A percentile compares a stretch with the other conserved stretches of the same genome.
Conservation (phyloP, 164 flowering plant genomes). For the Magnolia kwangsiensis region DNA sequence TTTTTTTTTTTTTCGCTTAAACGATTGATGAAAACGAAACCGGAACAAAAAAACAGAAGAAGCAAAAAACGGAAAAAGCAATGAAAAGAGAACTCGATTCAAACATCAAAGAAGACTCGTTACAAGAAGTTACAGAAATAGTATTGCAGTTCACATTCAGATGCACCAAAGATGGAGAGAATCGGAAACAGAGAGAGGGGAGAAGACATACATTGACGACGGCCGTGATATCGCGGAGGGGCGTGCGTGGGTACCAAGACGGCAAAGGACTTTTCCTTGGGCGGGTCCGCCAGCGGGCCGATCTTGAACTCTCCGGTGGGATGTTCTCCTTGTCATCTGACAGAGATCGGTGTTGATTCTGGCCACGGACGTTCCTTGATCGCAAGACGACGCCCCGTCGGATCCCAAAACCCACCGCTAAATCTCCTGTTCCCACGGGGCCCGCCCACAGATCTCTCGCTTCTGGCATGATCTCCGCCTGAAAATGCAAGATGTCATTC, state of each 20-base stretch:
- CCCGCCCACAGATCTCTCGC: conserved; percentile 5
- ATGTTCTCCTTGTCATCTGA: conserved; percentile 26
- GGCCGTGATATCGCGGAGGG: conserved; percentile 60
- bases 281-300: conserved; percentile 25
- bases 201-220: conserved; percentile 42
- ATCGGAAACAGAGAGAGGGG: not conserved
- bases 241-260: conserved; percentile 68
- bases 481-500: not conserved
- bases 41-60: not conserved
- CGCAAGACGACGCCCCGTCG: not conserved
- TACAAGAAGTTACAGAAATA: not conserved
- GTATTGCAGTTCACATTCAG: not conserved
- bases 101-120: not conserved
- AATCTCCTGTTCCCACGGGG: not conserved
- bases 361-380: conserved; percentile 5
- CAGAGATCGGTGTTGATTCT: conserved; percentile 13
- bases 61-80: not conserved
- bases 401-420: conserved; percentile 3
- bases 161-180: too few relatives aligned
- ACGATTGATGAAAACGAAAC: too few relatives aligned
- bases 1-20: too few relatives aligned
- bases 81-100: not conserved
- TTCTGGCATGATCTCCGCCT: conserved; percentile 13
- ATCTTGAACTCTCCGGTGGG: conserved; percentile 11
- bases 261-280: conserved; percentile 36